Base-by-base conservation (phyloP, 768 basidiomycete species). In the Cystofilobasidium bisporidii region DNA sequence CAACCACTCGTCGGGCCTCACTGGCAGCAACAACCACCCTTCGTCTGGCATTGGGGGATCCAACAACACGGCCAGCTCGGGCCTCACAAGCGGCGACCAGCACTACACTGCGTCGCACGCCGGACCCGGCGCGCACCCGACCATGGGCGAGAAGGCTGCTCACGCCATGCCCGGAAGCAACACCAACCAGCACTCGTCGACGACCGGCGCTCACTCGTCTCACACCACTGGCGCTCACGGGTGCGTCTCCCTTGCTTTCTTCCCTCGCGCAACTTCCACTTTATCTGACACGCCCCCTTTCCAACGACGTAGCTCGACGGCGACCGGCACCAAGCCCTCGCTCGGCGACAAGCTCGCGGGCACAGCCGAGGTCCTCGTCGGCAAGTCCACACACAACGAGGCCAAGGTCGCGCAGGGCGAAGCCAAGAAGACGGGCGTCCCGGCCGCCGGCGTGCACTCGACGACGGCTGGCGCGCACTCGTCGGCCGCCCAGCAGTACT, bases 291-390 rank as follows among this genome's bases (percentile, higher is more conserved):
- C 22, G 24, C 10, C n/a, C 11, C 24, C 10, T 28, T 30, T 24
- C 50, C n/a, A 5, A 5, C 45, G 6, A 47, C 45, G n/a, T 50
- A 26, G 48, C 50, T 14, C n/a, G 24, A 12, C 50, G n/a, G 3
- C 8, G 22, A 10, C 24, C 11, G 18, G 8, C 50, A 53, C 28
- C 50, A 64, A 64, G 63, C 63, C 63, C 28, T 53, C 63, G 26
- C 28, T 64, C 22, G 50, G 48, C 32, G 50, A 64, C 38, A 64
- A 64, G 63, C 20, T 64, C 33, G 50, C 32, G 18, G 63, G 63
- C 33, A 40, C 47, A 3, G 50, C 36, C 32, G 63, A 50, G 32
- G n/a, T 33, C 17, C 30, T 64, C 50, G 36, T 38, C n/a, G 63
- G 63, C 18, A 64, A 64, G 63, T 18, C 26, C 14, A 53, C 48